Conservation (phyloP, 202 grass and related monocot genomes). For the Saccharum hybrid region DNA sequence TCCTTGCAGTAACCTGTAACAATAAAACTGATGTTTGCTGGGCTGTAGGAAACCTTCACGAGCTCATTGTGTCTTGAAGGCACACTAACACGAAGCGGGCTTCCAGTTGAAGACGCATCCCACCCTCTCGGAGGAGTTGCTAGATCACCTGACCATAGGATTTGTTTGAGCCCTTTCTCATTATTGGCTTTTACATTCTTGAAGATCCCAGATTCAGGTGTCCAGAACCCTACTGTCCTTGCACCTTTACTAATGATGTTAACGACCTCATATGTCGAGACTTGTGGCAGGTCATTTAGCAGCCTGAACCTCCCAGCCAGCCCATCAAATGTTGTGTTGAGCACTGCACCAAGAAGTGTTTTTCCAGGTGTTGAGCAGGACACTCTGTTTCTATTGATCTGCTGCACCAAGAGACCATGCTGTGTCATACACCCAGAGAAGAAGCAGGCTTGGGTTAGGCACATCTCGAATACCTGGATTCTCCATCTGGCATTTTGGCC, state of each 20-base stretch:
- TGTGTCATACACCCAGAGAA: slow-evolving; percentile 58
- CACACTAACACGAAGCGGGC: slow-evolving; percentile 30
- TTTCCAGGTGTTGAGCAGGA: slow-evolving; percentile 32
- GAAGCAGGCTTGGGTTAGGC: slow-evolving; percentile 19
- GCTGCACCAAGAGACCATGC: slow-evolving; percentile 59
- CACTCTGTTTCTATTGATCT: slow-evolving; percentile 27
- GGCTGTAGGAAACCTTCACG: slow-evolving; percentile 22
- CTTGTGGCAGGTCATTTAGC: slow-evolving; percentile 43
- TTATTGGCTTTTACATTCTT: neutral
- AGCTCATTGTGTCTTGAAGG: slow-evolving; percentile 38
- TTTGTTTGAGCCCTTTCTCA: slow-evolving; percentile 36
- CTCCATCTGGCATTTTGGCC: slow-evolving; percentile 45
- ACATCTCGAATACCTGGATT: slow-evolving; percentile 8
- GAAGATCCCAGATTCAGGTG: slow-evolving; percentile 28
- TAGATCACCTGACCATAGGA: slow-evolving; percentile 55
- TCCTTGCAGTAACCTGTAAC: slow-evolving; percentile 57
- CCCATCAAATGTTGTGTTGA: slow-evolving; percentile 55
- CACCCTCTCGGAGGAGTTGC: slow-evolving; percentile 45
- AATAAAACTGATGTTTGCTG: neutral
- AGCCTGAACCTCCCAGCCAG: slow-evolving; percentile 58
- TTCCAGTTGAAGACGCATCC: slow-evolving; percentile 8
- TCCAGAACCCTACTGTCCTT: slow-evolving; percentile 51
- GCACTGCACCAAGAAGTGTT: slow-evolving; percentile 47
- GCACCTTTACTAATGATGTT: slow-evolving; percentile 51
- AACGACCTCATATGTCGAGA: slow-evolving; percentile 46